phyloP scores from a whole-genome alignment of 2,329 filamentous ascomycete genomes.

The Trichoderma citrinoviride region DNA sequence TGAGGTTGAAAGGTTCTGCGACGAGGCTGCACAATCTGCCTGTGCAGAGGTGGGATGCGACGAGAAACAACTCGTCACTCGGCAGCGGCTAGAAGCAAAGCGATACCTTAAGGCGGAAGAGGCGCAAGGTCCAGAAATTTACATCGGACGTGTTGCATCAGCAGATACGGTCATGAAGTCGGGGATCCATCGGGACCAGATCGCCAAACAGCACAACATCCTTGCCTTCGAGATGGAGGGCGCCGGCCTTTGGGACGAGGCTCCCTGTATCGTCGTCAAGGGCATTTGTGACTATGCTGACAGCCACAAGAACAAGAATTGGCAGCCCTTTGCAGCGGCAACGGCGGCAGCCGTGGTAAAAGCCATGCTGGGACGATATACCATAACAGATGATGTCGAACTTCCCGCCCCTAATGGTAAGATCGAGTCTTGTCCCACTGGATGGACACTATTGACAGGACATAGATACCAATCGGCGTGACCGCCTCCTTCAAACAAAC shows the following conservation, averaged over 20 bases:
- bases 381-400: background rate
- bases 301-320: conserved; percentile 37
- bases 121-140: conserved; percentile 5
- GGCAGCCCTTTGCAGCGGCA: conserved; percentile 29
- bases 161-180: conserved; percentile 41
- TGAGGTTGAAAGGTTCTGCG: background rate
- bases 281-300: conserved; percentile 41
- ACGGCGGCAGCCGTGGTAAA: conserved; percentile 6
- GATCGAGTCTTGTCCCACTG: background rate
- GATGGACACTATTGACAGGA: background rate
- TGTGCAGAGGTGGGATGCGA: background rate
- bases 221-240: conserved; percentile 37
- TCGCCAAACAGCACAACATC: conserved; percentile 26
- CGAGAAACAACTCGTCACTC: background rate
- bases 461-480: background rate
- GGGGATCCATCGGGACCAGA: conserved; percentile 33
- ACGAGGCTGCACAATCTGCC: background rate
- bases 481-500: background rate
- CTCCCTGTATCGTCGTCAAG: conserved; percentile 37
- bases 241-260: conserved; percentile 29
- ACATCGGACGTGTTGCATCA: conserved; percentile 38
- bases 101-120: background rate
- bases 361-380: background rate
- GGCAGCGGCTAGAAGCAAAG: background rate
- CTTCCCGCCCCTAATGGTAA: background rate